Evolutionary conservation across 495 filamentous ascomycete species (phyloP).

Genomic region (Tuber umbilicatum): DNA sequence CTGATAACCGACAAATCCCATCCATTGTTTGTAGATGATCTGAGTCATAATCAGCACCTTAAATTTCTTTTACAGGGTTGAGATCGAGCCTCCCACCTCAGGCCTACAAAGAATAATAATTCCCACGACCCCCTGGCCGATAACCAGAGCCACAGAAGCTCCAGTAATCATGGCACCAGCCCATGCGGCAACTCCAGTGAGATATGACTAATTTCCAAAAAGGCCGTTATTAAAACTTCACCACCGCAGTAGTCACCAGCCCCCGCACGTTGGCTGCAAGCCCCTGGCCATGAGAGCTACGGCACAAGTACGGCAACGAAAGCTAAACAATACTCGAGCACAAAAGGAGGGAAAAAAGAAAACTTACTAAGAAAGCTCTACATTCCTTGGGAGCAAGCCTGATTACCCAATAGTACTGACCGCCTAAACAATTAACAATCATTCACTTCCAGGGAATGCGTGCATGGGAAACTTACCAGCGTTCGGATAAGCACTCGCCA

Average conservation of each 20-base stretch:
- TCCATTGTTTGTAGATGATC: slow-evolving; percentile 33
- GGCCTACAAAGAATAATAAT: slow-evolving; percentile 34
- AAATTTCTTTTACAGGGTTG: not conserved
- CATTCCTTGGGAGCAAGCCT: slow-evolving; percentile 21
- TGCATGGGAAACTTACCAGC: slow-evolving; percentile 16
- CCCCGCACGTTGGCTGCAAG: not conserved
- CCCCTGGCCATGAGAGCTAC: not conserved
- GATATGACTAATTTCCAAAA: slow-evolving; percentile 22
- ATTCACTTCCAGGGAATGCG: not conserved
- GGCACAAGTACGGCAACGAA: not conserved
- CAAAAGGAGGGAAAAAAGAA: not conserved
- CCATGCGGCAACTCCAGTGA: slow-evolving; percentile 32
- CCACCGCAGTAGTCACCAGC: not conserved
- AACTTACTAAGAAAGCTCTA: slow-evolving; percentile 29
- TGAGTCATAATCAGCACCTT: not conserved
- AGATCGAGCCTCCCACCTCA: slow-evolving; percentile 11
- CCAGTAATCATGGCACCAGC: slow-evolving; percentile 35
- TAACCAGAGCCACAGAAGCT: slow-evolving; percentile 25
- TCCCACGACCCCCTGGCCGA: slow-evolving; percentile 29
- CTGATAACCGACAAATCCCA: slow-evolving; percentile 34
- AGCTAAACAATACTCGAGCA: not conserved
- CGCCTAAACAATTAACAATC: slow-evolving; percentile 12
- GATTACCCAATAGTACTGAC: slow-evolving; percentile 36
- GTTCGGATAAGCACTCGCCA: slow-evolving; percentile 35
- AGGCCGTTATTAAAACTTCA: not conserved